Evolutionary conservation across 495 filamentous ascomycete species (phyloP).

Genomic region (Neurospora sublineolata): DNA sequence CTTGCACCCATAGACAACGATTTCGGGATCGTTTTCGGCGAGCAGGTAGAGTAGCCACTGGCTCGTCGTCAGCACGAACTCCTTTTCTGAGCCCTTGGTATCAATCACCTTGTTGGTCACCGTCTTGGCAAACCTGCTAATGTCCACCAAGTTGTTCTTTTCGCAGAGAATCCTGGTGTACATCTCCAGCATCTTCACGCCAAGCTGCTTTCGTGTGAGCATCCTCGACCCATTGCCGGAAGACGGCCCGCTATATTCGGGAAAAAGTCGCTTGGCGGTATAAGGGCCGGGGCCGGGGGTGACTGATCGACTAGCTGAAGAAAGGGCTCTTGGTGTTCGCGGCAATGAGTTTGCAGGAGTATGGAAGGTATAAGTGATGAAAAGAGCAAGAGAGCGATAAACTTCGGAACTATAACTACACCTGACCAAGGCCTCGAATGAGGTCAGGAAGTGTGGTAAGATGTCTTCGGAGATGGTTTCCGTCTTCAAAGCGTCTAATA

Average conservation of each 20-base stretch:
- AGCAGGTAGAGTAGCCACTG: slow-evolving; percentile 94
- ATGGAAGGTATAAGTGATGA: slow-evolving; percentile 86
- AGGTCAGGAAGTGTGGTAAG: slow-evolving; percentile 60
- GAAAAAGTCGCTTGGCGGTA: slow-evolving; percentile 20
- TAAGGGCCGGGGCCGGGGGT: slow-evolving; percentile 21
- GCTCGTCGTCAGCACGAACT: slow-evolving; percentile 29
- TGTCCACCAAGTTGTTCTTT: slow-evolving; percentile 49
- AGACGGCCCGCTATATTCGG: slow-evolving; percentile 13
- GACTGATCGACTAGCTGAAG: slow-evolving; percentile 25
- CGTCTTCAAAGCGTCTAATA: slow-evolving; percentile 79
- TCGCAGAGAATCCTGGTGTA: slow-evolving; percentile 77
- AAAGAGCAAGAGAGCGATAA: slow-evolving; percentile 76
- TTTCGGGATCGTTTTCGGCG: slow-evolving; percentile 72
- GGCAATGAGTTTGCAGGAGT: slow-evolving; percentile 41
- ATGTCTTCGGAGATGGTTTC: slow-evolving; percentile 62
- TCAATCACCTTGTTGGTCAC: slow-evolving; percentile 84
- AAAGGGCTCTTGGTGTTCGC: slow-evolving; percentile 38
- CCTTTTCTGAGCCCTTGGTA: slow-evolving; percentile 6
- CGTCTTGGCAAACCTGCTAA: slow-evolving; percentile 83
- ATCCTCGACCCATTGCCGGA: slow-evolving; percentile 12
- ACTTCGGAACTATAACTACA: slow-evolving; percentile 71
- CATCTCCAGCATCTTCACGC: slow-evolving; percentile 65
- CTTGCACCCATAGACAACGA: slow-evolving; percentile 69
- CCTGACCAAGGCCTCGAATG: slow-evolving; percentile 67
- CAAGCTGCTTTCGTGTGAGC: slow-evolving; percentile 51